phyloP scores from a whole-genome alignment of 139 green algal species.

The Chlamydomonas sphaeroides region DNA sequence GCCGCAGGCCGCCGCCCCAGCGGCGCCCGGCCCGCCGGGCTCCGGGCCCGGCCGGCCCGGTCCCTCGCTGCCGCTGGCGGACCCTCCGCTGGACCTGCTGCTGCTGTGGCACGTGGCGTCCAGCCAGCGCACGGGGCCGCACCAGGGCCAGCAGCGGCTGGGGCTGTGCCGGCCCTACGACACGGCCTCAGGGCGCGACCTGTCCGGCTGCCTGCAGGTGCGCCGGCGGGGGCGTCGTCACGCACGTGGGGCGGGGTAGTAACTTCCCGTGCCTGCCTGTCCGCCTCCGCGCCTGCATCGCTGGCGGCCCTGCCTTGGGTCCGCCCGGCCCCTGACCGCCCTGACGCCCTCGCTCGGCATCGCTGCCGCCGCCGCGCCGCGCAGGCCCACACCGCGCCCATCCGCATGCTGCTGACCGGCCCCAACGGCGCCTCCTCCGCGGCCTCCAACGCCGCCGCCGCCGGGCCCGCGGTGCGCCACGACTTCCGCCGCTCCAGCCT shows the following conservation, averaged over 20 bases:
- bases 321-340: no score
- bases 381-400: conserved; percentile 30
- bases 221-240: neutral
- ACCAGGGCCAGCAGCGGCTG: conserved; percentile 27
- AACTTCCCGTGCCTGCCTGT: no score
- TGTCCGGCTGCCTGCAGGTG: conserved; percentile 31
- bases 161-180: conserved; percentile 21
- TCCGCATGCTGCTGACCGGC: conserved; percentile 40
- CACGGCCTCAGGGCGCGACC: neutral
- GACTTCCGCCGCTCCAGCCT: conserved; percentile 63
- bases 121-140: neutral
- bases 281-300: neutral
- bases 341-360: no score
- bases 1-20: no score
- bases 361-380: no score
- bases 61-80: conserved; percentile 20
- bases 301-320: no score
- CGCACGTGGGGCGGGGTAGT: no score
- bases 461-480: conserved; percentile 48
- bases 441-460: neutral
- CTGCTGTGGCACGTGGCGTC: conserved; percentile 44
- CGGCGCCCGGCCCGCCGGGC: no score
- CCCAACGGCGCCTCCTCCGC: conserved; percentile 35
- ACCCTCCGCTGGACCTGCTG: conserved; percentile 55
- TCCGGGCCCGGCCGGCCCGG: neutral